A percentile compares a stretch with the other conserved stretches of the same genome.
phyloP scores from a whole-genome alignment of 2,329 filamentous ascomycete genomes.

The Leptographium galeiforme region DNA sequence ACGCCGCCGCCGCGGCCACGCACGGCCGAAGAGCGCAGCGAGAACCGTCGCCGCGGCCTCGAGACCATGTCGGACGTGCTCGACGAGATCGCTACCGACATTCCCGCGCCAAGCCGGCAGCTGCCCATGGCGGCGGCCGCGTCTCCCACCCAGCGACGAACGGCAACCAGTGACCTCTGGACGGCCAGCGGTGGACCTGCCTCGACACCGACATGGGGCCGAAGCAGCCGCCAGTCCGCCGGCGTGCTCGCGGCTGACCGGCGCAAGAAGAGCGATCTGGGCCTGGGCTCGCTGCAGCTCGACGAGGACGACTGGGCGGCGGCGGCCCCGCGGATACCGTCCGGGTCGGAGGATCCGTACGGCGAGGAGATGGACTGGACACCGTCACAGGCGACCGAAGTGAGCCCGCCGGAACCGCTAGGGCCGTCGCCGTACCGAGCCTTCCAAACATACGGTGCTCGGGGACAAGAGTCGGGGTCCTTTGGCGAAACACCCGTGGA shows the following conservation, averaged over 20 bases:
- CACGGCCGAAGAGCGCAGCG: slow-evolving; percentile 9
- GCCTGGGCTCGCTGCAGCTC: neutral
- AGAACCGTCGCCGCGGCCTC: slow-evolving; percentile 19
- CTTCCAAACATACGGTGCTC: slow-evolving; percentile 31
- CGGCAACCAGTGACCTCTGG: neutral
- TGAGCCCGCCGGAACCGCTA: slow-evolving; percentile 17
- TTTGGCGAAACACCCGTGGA: slow-evolving; percentile 34
- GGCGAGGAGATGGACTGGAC: slow-evolving; percentile 62
- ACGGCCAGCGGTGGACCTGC: neutral
- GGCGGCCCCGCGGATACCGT: neutral
- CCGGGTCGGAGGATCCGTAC: slow-evolving; percentile 6
- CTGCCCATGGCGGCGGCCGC: no score
- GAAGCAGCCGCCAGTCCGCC: neutral
- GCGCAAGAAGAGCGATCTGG: slow-evolving; percentile 4
- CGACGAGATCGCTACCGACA: slow-evolving; percentile 25
- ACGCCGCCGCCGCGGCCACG: slow-evolving; percentile 5
- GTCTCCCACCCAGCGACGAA: neutral
- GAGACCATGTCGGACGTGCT: slow-evolving; percentile 29
- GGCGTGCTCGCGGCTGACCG: neutral
- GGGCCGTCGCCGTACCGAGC: slow-evolving; percentile 34
- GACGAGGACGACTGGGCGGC: neutral
- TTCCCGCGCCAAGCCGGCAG: no score
- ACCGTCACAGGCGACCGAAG: slow-evolving; percentile 31
- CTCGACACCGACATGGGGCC: neutral
- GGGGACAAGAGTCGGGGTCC: neutral